Conservation (phyloP, 2,329 filamentous ascomycete genomes). For the Nemania diffusa region DNA sequence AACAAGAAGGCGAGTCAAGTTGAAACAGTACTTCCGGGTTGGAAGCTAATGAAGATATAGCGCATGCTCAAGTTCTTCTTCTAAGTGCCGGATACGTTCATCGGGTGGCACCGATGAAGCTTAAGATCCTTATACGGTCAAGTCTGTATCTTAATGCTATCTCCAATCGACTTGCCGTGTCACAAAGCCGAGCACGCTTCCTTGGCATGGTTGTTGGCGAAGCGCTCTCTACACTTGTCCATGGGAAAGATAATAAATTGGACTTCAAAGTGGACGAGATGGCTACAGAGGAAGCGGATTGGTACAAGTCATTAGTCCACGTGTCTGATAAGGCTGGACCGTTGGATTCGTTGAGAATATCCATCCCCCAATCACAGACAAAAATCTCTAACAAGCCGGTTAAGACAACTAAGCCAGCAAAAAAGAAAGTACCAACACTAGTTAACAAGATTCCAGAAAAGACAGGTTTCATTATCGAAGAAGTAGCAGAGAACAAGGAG, state of each 20-base stretch:
- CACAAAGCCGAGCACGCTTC: constrained; percentile 79
- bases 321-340: constrained; percentile 72
- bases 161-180: constrained; percentile 84
- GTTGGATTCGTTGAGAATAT: constrained; percentile 59
- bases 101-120: constrained; percentile 70
- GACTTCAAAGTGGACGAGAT: constrained; percentile 87
- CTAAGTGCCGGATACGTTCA: constrained; percentile 81
- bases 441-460: constrained; percentile 49
- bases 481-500: constrained; percentile 67
- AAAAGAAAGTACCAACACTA: constrained; percentile 35
- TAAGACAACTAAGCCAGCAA: constrained; percentile 35
- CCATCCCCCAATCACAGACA: constrained; percentile 41
- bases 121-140: constrained; percentile 77
- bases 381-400: constrained; percentile 39
- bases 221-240: constrained; percentile 69
- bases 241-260: constrained; percentile 77
- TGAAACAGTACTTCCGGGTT: not conserved
- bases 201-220: constrained; percentile 91
- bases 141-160: constrained; percentile 79
- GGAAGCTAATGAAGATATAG: constrained; percentile 55
- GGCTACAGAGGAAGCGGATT: constrained; percentile 75
- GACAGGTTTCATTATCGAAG: constrained; percentile 68
- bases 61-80: constrained; percentile 81
- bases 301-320: constrained; percentile 75
- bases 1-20: constrained; percentile 80